phyloP scores from a whole-genome alignment of 116 monocot species.

The Posidonia oceanica region DNA sequence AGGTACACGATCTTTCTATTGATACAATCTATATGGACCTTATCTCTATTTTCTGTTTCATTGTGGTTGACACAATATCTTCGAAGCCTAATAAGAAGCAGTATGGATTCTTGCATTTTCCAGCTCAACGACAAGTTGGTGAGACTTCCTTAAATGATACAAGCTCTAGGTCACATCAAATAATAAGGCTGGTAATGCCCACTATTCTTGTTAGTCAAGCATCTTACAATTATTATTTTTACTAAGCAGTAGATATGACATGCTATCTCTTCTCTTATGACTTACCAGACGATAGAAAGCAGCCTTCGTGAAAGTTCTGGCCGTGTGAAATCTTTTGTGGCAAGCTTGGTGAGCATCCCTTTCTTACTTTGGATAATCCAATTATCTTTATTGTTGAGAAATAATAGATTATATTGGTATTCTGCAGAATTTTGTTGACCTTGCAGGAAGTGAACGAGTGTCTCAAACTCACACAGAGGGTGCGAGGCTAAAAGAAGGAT shows the following conservation, averaged over 20 bases:
- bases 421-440: slow-evolving; percentile 93
- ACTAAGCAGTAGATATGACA: no score
- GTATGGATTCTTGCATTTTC: slow-evolving; percentile 3
- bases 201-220: neutral
- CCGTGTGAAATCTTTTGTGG: slow-evolving; percentile 87
- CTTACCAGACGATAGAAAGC: slow-evolving; percentile 72
- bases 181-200: slow-evolving; percentile 70
- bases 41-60: no score
- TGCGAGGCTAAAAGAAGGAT: slow-evolving; percentile 83
- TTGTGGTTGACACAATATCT: neutral
- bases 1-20: slow-evolving; percentile 27
- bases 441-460: slow-evolving; percentile 95
- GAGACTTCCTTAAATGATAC: slow-evolving; percentile 92
- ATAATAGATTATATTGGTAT: neutral
- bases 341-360: slow-evolving; percentile 53
- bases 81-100: neutral
- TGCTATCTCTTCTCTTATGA: neutral
- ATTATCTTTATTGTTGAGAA: neutral
- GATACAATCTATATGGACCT: neutral
- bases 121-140: slow-evolving; percentile 94
- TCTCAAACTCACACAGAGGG: slow-evolving; percentile 93
- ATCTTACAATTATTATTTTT: neutral
- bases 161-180: slow-evolving; percentile 97
- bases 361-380: neutral
- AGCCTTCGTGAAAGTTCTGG: slow-evolving; percentile 58